Base-by-base conservation (phyloP, 345 rosid species). In the Limnanthes douglasii region DNA sequence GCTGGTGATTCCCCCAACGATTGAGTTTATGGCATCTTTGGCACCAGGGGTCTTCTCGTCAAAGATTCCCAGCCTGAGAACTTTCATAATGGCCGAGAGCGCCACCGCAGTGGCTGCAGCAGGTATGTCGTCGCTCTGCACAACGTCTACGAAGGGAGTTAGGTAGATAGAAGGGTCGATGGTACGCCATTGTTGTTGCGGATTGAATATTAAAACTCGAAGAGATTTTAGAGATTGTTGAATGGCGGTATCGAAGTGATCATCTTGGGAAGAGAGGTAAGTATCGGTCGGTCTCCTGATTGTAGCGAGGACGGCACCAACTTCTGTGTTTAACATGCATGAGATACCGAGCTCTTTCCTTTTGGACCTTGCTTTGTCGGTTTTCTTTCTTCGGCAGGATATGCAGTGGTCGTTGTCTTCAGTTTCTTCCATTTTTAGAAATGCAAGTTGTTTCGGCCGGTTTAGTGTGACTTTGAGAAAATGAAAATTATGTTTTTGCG, bases 301-400 rank as follows among this genome's bases (percentile, higher is more conserved):
- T 21, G 79, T 81, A 0, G 92, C 92, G 0, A 88, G 75, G 36
- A 88, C 67, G 4, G 95, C 88, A 0, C 86, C 86, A 1, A 88
- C 83, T 46, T 88, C 97, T 0, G 97, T 76, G 72, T 77, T 88
- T 26, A 88, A 61, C 95, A 88, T 88, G 66, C 93, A 88, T 0
- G 95, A 80, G 34, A 80, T 44, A 8, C 75, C 83, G 0, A 74
- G 46, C 53, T 76, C 75, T 57, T 64, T 79, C 43, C 80, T n/a
- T n/a, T n/a, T n/a, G n/a, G n/a, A n/a, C n/a, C n/a, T n/a, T n/a
- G n/a, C n/a, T n/a, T n/a, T n/a, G n/a, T n/a, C n/a, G n/a, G n/a
- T n/a, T n/a, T n/a, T n/a, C n/a, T n/a, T n/a, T n/a, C n/a, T n/a
- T n/a, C n/a, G n/a, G n/a, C n/a, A n/a, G n/a, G n/a, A n/a, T n/a